Conservation (phyloP, 345 rosid species). For the Pseudoturritis turrita region DNA sequence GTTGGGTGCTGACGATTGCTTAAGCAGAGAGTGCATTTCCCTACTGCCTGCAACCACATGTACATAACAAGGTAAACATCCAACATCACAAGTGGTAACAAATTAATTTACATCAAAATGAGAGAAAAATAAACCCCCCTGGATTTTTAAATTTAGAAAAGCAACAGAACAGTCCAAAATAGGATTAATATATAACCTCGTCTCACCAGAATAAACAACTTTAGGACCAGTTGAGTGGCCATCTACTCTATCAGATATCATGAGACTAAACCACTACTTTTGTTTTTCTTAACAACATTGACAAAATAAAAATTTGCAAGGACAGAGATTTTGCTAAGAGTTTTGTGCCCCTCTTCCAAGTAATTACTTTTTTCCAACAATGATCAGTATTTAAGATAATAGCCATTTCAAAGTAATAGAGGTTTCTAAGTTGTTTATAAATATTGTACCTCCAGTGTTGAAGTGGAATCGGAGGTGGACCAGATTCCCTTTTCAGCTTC, state of each 20-base stretch:
- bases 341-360: neutral
- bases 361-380: neutral
- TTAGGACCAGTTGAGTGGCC: neutral
- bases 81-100: neutral
- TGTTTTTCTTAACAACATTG: neutral
- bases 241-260: neutral
- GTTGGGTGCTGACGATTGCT: slow-evolving; percentile 80
- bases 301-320: too few relatives aligned
- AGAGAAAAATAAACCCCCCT: neutral
- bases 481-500: slow-evolving; percentile 60
- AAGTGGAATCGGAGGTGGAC: slow-evolving; percentile 44
- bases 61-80: neutral
- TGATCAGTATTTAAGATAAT: neutral
- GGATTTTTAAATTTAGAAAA: neutral
- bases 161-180: neutral
- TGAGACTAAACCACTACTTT: neutral
- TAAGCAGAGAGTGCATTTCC: slow-evolving; percentile 84
- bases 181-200: neutral
- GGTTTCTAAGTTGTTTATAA: neutral
- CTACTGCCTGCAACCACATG: slow-evolving; percentile 22
- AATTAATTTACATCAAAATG: neutral
- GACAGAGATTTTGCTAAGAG: neutral
- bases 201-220: neutral
- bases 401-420: neutral
- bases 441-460: slow-evolving; percentile 58